These are phyloP conservation scores for Durusdinium trenchii DNA, from an alignment of 73 alveolate genomes.

Conservation along the genomic window DNA sequence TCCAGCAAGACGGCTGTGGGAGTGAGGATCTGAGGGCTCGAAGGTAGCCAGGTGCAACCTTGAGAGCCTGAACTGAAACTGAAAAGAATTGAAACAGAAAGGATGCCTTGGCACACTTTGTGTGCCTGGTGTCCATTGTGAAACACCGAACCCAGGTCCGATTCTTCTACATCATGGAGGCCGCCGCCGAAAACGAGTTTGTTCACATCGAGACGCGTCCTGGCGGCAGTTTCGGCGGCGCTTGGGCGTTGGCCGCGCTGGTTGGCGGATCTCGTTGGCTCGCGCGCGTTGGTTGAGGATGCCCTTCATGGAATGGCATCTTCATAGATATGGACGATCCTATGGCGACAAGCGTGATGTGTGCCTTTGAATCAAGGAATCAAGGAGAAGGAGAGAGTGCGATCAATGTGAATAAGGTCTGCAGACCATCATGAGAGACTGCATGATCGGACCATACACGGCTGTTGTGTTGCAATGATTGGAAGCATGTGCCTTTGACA, in stretches of 20 bases:
- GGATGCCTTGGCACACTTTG: neutral
- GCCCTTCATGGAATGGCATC: conserved; percentile 87
- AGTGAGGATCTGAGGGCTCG: neutral
- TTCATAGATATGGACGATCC: conserved; percentile 87
- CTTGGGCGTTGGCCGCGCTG: neutral
- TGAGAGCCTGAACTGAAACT: too few relatives aligned
- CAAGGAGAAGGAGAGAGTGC: neutral
- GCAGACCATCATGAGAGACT: neutral
- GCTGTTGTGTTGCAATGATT: too few relatives aligned
- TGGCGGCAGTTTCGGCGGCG: neutral
- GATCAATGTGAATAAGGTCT: neutral
- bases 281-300: neutral
- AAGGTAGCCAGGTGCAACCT: too few relatives aligned
- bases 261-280: neutral
- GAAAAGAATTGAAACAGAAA: too few relatives aligned
- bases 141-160: conserved; percentile 60
- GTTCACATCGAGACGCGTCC: conserved; percentile 66
- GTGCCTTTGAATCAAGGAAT: neutral
- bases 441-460: neutral
- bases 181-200: conserved; percentile 88
- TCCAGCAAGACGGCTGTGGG: conserved; percentile 79
- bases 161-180: conserved; percentile 51
- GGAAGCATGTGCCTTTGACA: neutral
- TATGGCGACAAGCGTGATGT: conserved; percentile 91
- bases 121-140: too few relatives aligned